A percentile compares a stretch with the other conserved stretches of the same genome.
phyloP scores from a whole-genome alignment of 768 basidiomycete species.

The Mycena capillaripes region DNA sequence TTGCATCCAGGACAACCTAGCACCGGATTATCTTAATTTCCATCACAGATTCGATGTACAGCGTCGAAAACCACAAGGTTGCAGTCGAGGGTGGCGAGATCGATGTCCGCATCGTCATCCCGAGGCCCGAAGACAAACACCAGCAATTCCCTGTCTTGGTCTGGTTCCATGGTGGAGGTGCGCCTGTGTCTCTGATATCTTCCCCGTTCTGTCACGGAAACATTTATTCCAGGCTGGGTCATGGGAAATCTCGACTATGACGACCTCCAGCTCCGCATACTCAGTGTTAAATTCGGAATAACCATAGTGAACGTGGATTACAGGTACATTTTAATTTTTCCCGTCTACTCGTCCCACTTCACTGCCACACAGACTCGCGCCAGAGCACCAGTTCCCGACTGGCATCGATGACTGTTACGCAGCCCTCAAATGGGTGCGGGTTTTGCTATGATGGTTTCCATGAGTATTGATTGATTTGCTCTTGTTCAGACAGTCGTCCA shows the following conservation, averaged over 20 bases:
- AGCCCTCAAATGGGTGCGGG: conserved; percentile 43
- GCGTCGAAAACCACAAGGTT: no score
- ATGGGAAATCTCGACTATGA: neutral
- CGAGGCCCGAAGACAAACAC: no score
- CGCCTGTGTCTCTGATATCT: neutral
- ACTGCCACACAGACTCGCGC: conserved; percentile 35
- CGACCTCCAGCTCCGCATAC: neutral
- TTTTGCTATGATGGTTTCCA: no score
- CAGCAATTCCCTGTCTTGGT: neutral
- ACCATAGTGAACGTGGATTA: conserved; percentile 9
- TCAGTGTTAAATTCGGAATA: neutral
- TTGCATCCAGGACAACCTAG: no score
- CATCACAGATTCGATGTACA: no score
- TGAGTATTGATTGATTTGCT: no score
- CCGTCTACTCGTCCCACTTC: no score
- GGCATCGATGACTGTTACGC: conserved; percentile 38
- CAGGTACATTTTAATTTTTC: neutral
- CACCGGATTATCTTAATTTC: no score
- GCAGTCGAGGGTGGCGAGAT: no score
- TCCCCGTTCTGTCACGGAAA: neutral
- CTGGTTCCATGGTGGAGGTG: conserved; percentile 8
- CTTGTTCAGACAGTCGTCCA: conserved; percentile 4
- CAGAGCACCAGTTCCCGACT: conserved; percentile 41
- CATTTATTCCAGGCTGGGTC: neutral
- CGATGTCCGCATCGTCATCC: no score